Conservation (phyloP, 371 early-diverging fungal species). For the Mycotypha africana region DNA sequence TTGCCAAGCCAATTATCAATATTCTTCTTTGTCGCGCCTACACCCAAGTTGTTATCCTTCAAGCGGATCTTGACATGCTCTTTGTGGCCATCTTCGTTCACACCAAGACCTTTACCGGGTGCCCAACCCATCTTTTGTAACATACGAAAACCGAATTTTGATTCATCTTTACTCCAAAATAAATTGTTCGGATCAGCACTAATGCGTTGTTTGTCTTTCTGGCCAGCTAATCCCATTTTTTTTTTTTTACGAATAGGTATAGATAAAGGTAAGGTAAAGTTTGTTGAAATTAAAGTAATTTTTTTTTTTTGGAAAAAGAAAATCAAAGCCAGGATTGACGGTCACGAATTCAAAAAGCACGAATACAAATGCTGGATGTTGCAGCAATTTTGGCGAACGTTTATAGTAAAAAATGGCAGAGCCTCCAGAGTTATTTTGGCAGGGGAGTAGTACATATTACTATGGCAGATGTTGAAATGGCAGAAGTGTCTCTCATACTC, state of each 20-base stretch:
- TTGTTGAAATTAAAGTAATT: too few relatives aligned
- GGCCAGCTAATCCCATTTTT: slow-evolving; percentile 83
- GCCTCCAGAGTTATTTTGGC: too few relatives aligned
- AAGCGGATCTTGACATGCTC: slow-evolving; percentile 77
- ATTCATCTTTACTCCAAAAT: slow-evolving; percentile 82
- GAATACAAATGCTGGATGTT: too few relatives aligned
- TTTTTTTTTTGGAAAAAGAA: too few relatives aligned
- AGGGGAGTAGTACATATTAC: too few relatives aligned
- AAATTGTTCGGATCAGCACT: slow-evolving; percentile 91
- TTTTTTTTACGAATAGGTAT: too few relatives aligned
- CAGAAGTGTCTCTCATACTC: too few relatives aligned
- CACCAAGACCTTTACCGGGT: slow-evolving; percentile 90
- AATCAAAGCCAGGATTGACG: not conserved
- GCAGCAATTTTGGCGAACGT: too few relatives aligned
- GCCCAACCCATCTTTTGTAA: slow-evolving; percentile 94
- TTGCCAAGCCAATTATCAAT: slow-evolving; percentile 94
- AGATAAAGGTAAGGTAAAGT: too few relatives aligned
- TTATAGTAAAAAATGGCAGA: too few relatives aligned
- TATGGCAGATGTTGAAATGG: too few relatives aligned
- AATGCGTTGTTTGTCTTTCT: slow-evolving; percentile 75
- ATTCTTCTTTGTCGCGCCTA: slow-evolving; percentile 83
- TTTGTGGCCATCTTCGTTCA: slow-evolving; percentile 75
- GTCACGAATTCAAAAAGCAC: too few relatives aligned
- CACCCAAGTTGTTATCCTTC: slow-evolving; percentile 78
- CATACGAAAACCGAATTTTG: slow-evolving; percentile 87